These are phyloP conservation scores for Endoconidiophora polonica DNA, from an alignment of 2,329 filamentous ascomycete genomes.

Conservation along the genomic window DNA sequence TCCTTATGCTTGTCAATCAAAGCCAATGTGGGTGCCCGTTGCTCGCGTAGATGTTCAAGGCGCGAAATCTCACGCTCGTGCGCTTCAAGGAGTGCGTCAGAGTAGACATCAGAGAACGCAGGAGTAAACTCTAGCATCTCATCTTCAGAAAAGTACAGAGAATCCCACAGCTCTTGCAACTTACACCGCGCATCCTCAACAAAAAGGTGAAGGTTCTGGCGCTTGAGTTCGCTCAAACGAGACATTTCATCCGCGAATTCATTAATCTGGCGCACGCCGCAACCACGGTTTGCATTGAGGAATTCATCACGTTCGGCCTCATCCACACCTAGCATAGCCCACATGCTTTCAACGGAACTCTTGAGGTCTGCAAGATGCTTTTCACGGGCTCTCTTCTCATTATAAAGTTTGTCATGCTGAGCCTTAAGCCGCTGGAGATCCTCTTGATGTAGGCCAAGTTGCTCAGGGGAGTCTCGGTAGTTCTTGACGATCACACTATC, in stretches of 20 bases:
- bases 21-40: conserved; percentile 68
- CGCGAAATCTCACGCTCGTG: conserved; percentile 83
- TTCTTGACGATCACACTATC: conserved; percentile 75
- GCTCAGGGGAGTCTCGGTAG: conserved; percentile 80
- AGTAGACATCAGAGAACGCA: conserved; percentile 93
- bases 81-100: conserved; percentile 82
- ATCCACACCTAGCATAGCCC: conserved; percentile 75
- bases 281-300: conserved; percentile 73
- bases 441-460: conserved; percentile 79
- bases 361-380: conserved; percentile 60
- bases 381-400: conserved; percentile 80
- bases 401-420: conserved; percentile 65
- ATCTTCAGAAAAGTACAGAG: conserved; percentile 85
- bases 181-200: conserved; percentile 85
- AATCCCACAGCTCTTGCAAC: conserved; percentile 89
- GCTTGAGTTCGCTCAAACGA: conserved; percentile 79
- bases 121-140: conserved; percentile 98
- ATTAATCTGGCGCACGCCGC: conserved; percentile 79
- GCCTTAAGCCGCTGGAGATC: conserved; percentile 57
- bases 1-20: conserved; percentile 71
- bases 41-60: conserved; percentile 66
- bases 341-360: conserved; percentile 64
- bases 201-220: conserved; percentile 87
- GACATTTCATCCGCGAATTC: conserved; percentile 86
- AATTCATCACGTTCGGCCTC: conserved; percentile 72